A percentile compares a stretch with the other conserved stretches of the same genome.
Conservation (phyloP, 805 yeast genomes). For the Teunomyces atbi region DNA sequence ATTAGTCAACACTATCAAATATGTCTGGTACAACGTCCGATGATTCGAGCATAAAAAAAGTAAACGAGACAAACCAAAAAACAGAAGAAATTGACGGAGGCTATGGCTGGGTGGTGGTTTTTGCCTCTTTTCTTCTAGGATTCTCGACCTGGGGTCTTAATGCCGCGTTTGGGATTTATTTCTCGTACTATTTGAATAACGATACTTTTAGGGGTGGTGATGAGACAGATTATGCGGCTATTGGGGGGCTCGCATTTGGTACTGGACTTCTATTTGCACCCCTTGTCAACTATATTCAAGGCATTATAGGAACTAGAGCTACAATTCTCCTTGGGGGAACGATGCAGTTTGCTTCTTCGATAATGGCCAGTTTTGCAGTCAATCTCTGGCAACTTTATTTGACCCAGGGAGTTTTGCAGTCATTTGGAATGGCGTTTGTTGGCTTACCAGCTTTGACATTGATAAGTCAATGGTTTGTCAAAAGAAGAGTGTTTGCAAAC, state of each 20-base stretch:
- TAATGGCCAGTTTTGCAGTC: conserved; percentile 60
- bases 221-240: conserved; percentile 58
- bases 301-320: conserved; percentile 40
- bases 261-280: conserved; percentile 54
- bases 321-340: conserved; percentile 48
- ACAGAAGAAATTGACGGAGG: conserved; percentile 51
- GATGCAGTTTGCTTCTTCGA: conserved; percentile 51
- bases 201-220: conserved; percentile 53
- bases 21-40: not conserved
- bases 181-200: conserved; percentile 53
- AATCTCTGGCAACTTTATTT: conserved; percentile 64
- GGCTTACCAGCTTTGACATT: conserved; percentile 58
- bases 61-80: not conserved
- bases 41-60: not conserved
- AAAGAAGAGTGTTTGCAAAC: conserved; percentile 54
- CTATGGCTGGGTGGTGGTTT: conserved; percentile 62
- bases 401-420: conserved; percentile 66
- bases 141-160: conserved; percentile 75
- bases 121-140: conserved; percentile 50
- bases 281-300: conserved; percentile 44
- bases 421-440: conserved; percentile 55
- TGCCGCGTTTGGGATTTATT: conserved; percentile 61
- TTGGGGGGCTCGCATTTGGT: conserved; percentile 69
- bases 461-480: conserved; percentile 70
- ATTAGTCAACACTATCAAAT: not conserved